Evolutionary conservation across 2,329 filamentous ascomycete genomes (phyloP), one percentile per base, ranked within the genome.

Genomic region (Exophiala sideris): DNA sequence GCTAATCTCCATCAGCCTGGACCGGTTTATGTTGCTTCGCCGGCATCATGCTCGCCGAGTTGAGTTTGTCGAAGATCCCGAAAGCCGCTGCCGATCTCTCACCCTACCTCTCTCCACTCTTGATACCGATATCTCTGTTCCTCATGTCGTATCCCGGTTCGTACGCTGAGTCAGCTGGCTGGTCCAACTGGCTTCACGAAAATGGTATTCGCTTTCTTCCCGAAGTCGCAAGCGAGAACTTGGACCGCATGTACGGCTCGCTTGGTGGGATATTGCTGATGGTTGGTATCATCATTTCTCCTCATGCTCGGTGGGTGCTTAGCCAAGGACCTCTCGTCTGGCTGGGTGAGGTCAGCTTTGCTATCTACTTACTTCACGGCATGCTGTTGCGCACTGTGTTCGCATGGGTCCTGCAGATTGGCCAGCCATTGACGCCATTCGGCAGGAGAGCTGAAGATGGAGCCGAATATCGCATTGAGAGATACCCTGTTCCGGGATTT

Each of bases 361-460:
- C 83, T 1, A 79, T 86, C 11, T 86, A 86, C 62, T 75, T 86
- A 5, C 69, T 86, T 16, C 83, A 86, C 67, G 83, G 83, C 39
- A 77, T 79, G 0, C 72, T 86, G 29, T 76, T 85, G 61, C 79
- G 83, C 52, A 79, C 77, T 20, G 67, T 84, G 6, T 71, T 86
- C 11, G 78, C 79, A 21, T 85, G 81, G 79, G 76, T 85, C 72
- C 69, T 84, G 10, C 85, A 78, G 56, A 74, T 79, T 1, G 70
- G 73, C 10, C 57, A 56, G 62, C 65, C 11, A 52, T 61, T 11
- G 61, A 62, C 66, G 41, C 47, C 24, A 9, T 21, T 66, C 7
- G 42, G 16, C 29, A 20, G 51, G 42, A 64, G 72, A 45, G 14
- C n/a, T 8, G 34, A 33, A 33, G 29, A 47, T 32, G 54, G 46